Base-by-base conservation (phyloP, 805 yeast species). In the Metahyphopichia silvanorum region DNA sequence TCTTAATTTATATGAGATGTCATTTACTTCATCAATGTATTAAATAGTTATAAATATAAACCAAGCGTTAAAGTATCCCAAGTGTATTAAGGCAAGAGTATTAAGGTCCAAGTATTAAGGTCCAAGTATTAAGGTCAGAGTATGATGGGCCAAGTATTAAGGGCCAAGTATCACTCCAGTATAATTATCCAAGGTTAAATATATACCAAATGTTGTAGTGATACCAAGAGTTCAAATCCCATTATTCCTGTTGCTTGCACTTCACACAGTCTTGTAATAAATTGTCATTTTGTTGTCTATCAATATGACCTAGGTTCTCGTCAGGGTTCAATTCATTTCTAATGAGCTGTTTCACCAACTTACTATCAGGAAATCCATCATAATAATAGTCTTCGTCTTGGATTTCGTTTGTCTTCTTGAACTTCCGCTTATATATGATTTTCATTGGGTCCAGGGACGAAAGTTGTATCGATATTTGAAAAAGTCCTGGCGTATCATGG, bases 361-460 rank as follows among this genome's bases (percentile, higher is more conserved):
- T 88, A 12, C 91, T 77, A 53, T 88, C 96, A 0, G 96, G 96
- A 53, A 87, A 87, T 21, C 96, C 95, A 21, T 77, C 85, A 32
- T 76, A 55, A 25, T 57, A 55, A 44, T 51, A 58, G 3, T 40
- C 42, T 13, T 55, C 55, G 37, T 57, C 47, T 16, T 54, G 60
- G 0, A 51, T 46, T 5, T 35, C 51, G 2, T 51, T 64, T 2
- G 57, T 50, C 14, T 49, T 57, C 39, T 69, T 66, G 36, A 80
- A 69, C 13, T 66, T 61, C 12, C 89, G 74, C 35, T 69, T 66
- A 51, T 87, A 87, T 5, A 56, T 21, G 2, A 53, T 42, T 11
- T 25, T 36, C 5, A 34, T 27, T n/a, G n/a, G n/a, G 5, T 32
- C 29, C 11, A 29, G 18, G 1, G 21, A 27, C 10, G 25, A 31